Evolutionary conservation across 1,284 basidiomycete genomes (phyloP).

Genomic region (Rhodotorula sp.): DNA sequence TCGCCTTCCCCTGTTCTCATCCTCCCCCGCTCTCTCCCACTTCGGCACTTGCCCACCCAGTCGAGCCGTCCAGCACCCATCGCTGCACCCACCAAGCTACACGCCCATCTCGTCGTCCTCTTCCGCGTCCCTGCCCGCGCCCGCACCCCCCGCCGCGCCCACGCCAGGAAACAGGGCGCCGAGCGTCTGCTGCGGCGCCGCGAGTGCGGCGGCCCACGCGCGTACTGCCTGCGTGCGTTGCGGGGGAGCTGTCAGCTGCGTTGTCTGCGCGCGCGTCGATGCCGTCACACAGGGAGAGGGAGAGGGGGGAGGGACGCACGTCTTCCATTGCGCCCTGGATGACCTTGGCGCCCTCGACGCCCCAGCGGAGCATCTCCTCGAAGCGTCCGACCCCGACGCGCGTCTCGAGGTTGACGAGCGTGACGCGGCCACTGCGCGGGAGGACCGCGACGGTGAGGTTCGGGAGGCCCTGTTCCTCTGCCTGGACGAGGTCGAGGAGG

Average conservation of each 20-base stretch:
- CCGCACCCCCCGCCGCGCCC: neutral
- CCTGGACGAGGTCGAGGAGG: conserved; percentile 78
- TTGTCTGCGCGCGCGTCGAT: neutral
- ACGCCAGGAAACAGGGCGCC: conserved; percentile 27
- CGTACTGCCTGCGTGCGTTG: conserved; percentile 18
- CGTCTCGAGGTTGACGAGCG: conserved; percentile 89
- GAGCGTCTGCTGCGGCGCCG: conserved; percentile 19
- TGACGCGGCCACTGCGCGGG: conserved; percentile 77
- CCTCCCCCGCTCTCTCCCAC: no score
- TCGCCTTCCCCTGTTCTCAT: no score
- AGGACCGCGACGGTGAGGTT: conserved; percentile 83
- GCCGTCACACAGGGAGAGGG: neutral
- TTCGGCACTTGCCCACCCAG: no score
- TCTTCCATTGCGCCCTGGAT: conserved; percentile 59
- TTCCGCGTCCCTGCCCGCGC: neutral
- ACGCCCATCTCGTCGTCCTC: conserved; percentile 35
- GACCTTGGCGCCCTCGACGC: conserved; percentile 72
- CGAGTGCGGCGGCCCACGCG: conserved; percentile 26
- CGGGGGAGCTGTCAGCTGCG: neutral
- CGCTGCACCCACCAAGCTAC: neutral
- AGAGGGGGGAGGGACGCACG: neutral
- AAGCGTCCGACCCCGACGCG: conserved; percentile 90
- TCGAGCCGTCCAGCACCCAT: no score
- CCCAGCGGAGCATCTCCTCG: conserved; percentile 80
- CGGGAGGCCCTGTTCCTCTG: conserved; percentile 90